Evolutionary conservation across 805 yeast genomes (phyloP), one percentile per base, ranked within the genome.

Genomic region (Maudiozyma bulderi): DNA sequence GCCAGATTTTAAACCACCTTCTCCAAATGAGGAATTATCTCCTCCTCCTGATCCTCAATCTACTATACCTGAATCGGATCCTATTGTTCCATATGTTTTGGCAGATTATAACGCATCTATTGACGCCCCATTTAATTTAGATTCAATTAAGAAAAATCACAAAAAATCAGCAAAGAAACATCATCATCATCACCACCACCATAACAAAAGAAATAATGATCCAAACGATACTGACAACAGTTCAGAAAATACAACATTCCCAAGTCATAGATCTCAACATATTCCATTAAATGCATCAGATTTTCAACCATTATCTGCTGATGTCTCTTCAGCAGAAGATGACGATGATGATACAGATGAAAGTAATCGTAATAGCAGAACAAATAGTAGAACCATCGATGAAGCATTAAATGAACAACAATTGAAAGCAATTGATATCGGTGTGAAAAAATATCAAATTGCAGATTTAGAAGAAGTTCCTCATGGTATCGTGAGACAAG

Each of bases 381-480:
- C 32, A 8, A 45, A 31, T 9, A 42, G 41, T 2, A 35, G 38
- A 35, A 35, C 38, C 6, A 33, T 47, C 15, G 56, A 51, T 11
- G 45, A 48, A 34, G 34, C 43, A 5, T 8, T 40, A 40, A 40
- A 28, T 35, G 42, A 44, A 28, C 31, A 41, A 15, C 40, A 49
- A 44, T 32, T 43, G 26, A 50, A 52, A 14, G 57, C 52, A 6
- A 59, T 57, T 3, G 56, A 62, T 13, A 50, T 67, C 6, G 65
- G 69, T 14, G 66, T 71, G n/a, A 68, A 68, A 43, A 65, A 68
- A 40, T 62, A 64, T 48, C 95, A 86, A 59, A 84, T 87, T 46
- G 98, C 97, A 0, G 96, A 90, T 61, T 74, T 93, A 51, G 99
- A 93, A 65, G 99, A 93, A 67, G 96, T 93, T 10, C 99, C 99